Evolutionary conservation across 148 eudicot genomes (phyloP), one percentile per base, ranked within the genome.

Genomic region (Cornus controversa): DNA sequence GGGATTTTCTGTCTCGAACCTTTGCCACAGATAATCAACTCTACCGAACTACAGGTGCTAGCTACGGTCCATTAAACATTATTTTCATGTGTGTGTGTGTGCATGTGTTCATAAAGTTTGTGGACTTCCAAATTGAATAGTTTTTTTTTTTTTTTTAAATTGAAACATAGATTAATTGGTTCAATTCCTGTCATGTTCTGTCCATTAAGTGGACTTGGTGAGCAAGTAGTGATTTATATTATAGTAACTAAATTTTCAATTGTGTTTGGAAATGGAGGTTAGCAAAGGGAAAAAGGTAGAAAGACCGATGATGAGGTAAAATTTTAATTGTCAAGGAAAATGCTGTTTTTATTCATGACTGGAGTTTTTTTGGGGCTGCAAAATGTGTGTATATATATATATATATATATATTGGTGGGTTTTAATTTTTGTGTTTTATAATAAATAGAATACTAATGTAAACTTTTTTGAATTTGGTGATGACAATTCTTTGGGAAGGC

Each of bases 401-500:
- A n/a, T n/a, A n/a, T n/a, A 40, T 40, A 3, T 40, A 4, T 54
- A 11, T 54, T 54, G 60, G 18, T 54, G 5, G 25, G 11, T 1
- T 73, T 1, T 5, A 4, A 20, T 73, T 50, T 58, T 18, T 73
- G 25, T 28, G 45, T 47, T 18, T 31, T 37, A n/a, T 11, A 26
- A 10, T 70, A 23, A 18, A 11, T 24, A 15, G 29, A 40, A 18
- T 54, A 2, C 64, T 66, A 28, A 31, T 26, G 0, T n/a, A 22
- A n/a, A 25, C 20, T 67, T 29, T 16, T 72, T 70, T 28, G 28
- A 58, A 0, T 36, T 74, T 53, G 9, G 16, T 50, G 7, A 31
- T 29, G 2, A 10, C 60, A 50, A 42, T 67, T 26, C 10, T 76
- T 31, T n/a, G 7, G 45, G 4, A 78, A 93, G 98, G 91, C 92